phyloP scores from a whole-genome alignment of 441 rosid species.

The Mallotus japonicus region DNA sequence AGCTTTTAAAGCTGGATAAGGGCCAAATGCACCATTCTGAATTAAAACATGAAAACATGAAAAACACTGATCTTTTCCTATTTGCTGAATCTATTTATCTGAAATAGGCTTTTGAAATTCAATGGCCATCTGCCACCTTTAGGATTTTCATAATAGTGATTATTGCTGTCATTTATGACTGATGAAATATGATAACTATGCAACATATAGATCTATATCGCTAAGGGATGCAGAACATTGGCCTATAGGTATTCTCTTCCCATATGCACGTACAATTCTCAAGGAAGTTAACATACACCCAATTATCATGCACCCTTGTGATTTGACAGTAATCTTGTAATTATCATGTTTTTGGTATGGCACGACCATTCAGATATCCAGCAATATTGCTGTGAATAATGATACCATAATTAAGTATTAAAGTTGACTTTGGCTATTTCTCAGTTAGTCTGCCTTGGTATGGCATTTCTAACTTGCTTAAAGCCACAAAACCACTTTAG shows the following conservation, averaged over 20 bases:
- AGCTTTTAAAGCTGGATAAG: background rate
- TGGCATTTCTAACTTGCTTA: constrained; percentile 1
- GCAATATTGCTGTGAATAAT: background rate
- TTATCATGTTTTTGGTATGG: background rate
- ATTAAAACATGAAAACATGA: too few relatives aligned
- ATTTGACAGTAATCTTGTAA: background rate
- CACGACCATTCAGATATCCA: too few relatives aligned
- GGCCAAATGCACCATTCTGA: too few relatives aligned
- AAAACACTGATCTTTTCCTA: too few relatives aligned
- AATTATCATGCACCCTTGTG: background rate
- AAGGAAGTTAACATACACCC: background rate
- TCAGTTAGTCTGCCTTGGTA: background rate
- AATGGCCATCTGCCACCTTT: background rate
- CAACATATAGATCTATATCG: background rate
- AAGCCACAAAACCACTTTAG: background rate
- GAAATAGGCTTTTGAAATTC: constrained; percentile 1
- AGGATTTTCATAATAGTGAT: background rate
- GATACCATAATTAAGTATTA: background rate
- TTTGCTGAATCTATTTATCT: background rate
- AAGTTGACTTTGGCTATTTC: background rate
- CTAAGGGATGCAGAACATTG: background rate
- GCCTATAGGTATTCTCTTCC: background rate
- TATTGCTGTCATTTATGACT: background rate
- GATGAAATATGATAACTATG: background rate
- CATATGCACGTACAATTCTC: background rate